Base-by-base conservation (phyloP, 2,329 filamentous ascomycete genomes). In the Coniochaeta hoffmannii region DNA sequence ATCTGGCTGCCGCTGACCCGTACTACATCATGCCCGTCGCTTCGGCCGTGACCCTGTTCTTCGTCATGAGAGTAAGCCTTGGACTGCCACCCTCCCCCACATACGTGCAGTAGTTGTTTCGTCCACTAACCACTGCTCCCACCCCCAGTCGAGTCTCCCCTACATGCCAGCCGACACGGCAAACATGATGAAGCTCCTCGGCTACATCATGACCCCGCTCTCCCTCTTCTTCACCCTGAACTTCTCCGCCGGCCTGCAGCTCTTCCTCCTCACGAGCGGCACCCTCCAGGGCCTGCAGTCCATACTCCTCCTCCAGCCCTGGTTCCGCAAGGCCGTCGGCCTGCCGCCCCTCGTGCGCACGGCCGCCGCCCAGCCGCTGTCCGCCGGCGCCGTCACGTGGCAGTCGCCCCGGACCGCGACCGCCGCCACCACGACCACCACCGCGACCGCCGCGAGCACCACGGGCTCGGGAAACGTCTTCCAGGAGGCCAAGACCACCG, bases 1-100 rank as follows among this genome's bases (percentile, higher is more conserved):
- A 97, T 68, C 71, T 99, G 59, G 86, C 90, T 0, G 66, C 84
- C 22, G 69, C 81, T 1, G 94, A 99, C 69, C 93, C 94, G 0
- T 86, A 79, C 64, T 93, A 82, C 62, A 69, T 94, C 38, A 73
- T 97, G 31, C 94, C 94, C 1, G 59, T 83, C 2, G 56, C 78
- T 1, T 83, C 85, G 3, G 79, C 84, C 1, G 69, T 66, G 8
- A 65, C 83, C 54, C 79, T 88, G 69, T 81, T 79, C 61, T 61
- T 75, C 28, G 78, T 83, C 53, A 72, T 90, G 56, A 77, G 76
- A 73, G 84, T 86, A 73, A 57, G 76, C 71, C 34, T 19, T 11
- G 34, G 30, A 30, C 50, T 12, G 4, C 14, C 2, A 12, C 15
- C 22, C n/a, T 51, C 32, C 11, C 24, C 6, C n/a, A 46, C n/a